phyloP scores from a whole-genome alignment of 2,329 filamentous ascomycete species.

The Ascochyta rabiei region DNA sequence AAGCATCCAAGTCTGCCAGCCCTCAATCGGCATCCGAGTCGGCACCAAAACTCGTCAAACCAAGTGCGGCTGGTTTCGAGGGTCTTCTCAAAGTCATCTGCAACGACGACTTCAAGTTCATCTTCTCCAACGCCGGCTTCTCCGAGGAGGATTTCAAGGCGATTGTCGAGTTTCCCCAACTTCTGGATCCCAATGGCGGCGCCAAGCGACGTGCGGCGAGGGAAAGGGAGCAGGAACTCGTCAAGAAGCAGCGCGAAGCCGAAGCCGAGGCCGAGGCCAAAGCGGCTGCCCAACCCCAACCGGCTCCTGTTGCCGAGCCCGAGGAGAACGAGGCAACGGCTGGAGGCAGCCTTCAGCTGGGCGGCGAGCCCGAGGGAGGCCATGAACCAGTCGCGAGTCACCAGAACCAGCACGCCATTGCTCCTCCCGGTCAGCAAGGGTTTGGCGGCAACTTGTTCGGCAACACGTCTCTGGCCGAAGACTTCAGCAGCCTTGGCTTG shows the following conservation, averaged over 20 bases:
- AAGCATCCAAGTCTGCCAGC: conserved; percentile 36
- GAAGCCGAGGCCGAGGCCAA: conserved; percentile 60
- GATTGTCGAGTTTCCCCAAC: conserved; percentile 68
- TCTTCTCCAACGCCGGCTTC: conserved; percentile 54
- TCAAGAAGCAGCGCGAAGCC: conserved; percentile 54
- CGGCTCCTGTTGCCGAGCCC: conserved; percentile 47
- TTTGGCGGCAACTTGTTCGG: conserved; percentile 49
- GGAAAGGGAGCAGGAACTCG: conserved; percentile 68
- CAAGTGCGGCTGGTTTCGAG: conserved; percentile 37
- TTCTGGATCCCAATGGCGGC: conserved; percentile 84
- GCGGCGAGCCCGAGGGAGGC: conserved; percentile 88
- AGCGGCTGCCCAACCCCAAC: conserved; percentile 42
- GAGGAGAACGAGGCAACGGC: conserved; percentile 75
- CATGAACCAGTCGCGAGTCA: conserved; percentile 63
- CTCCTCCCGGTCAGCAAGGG: conserved; percentile 76
- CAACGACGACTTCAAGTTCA: conserved; percentile 57
- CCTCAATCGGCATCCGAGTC: conserved; percentile 26
- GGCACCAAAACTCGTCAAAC: conserved; percentile 22
- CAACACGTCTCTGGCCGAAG: conserved; percentile 44
- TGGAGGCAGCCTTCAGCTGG: conserved; percentile 82
- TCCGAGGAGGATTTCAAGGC: conserved; percentile 57
- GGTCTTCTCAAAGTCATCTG: conserved; percentile 50
- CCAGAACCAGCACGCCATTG: conserved; percentile 69
- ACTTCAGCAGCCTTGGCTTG: conserved; percentile 52
- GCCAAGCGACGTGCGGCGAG: conserved; percentile 76